Percentiles rank a stretch among this genome's conserved stretches.
phyloP scores from a whole-genome alignment of 805 yeast species.

The Cyberlindnera meyerae region DNA sequence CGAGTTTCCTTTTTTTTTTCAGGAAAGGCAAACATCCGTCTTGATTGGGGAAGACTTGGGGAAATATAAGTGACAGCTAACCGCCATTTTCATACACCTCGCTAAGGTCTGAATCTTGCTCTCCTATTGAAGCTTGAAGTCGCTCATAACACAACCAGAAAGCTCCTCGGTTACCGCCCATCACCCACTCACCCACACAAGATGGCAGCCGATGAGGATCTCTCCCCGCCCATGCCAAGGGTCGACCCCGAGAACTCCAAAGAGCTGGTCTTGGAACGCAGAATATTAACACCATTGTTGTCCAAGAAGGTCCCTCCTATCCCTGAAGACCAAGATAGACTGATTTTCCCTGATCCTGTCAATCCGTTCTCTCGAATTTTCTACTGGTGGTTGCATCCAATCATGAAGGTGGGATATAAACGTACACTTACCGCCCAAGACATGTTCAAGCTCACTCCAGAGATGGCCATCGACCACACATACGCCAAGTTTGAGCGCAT shows the following conservation, averaged over 20 bases:
- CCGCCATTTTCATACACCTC: background rate
- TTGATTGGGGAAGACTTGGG: too few relatives aligned
- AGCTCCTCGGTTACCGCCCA: too few relatives aligned
- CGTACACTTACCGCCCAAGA: constrained; percentile 66
- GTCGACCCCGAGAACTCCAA: constrained; percentile 5
- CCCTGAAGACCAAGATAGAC: constrained; percentile 47
- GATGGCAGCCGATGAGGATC: constrained; percentile 1
- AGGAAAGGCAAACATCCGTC: too few relatives aligned
- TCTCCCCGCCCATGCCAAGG: background rate
- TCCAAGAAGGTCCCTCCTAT: constrained; percentile 44
- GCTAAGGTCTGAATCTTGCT: background rate
- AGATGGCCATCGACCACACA: constrained; percentile 38
- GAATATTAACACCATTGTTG: constrained; percentile 32
- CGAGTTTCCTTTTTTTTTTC: too few relatives aligned
- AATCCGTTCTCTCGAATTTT: constrained; percentile 40
- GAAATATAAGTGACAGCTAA: too few relatives aligned
- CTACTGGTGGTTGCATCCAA: constrained; percentile 66
- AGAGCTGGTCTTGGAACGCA: constrained; percentile 26
- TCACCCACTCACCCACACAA: background rate
- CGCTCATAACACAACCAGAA: too few relatives aligned
- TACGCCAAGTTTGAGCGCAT: constrained; percentile 32
- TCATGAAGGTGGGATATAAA: constrained; percentile 63
- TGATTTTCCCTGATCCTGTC: constrained; percentile 38
- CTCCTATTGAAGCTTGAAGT: too few relatives aligned
- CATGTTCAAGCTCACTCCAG: constrained; percentile 42